phyloP scores from a whole-genome alignment of 768 basidiomycete genomes.

The Suillus sp. region DNA sequence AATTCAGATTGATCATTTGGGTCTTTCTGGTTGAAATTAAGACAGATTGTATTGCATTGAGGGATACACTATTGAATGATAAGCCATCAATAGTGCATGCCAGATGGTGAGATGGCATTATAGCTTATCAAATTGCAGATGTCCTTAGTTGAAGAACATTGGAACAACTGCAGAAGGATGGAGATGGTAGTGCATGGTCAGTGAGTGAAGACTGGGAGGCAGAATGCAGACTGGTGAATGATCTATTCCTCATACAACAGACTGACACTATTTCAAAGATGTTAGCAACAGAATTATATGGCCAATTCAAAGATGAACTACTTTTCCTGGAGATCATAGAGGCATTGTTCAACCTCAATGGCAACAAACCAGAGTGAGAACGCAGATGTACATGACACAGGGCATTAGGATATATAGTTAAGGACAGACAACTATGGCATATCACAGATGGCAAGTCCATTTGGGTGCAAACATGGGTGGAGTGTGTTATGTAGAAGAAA shows the following conservation, averaged over 20 bases:
- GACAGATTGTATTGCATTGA: constrained; percentile 29
- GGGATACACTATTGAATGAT: constrained; percentile 20
- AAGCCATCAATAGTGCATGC: constrained; percentile 22
- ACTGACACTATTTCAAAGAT: too few relatives aligned
- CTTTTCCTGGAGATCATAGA: too few relatives aligned
- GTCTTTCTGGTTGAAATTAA: constrained; percentile 31
- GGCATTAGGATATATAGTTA: too few relatives aligned
- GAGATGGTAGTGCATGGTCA: constrained; percentile 35
- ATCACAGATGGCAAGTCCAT: too few relatives aligned
- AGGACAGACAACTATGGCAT: too few relatives aligned
- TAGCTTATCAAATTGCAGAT: constrained; percentile 22
- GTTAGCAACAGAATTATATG: too few relatives aligned
- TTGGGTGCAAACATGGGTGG: too few relatives aligned
- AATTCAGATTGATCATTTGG: neutral
- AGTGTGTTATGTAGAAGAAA: too few relatives aligned
- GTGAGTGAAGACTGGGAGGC: constrained; percentile 32
- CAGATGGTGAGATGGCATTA: constrained; percentile 32
- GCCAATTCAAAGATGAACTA: too few relatives aligned
- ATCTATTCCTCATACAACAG: constrained; percentile 15
- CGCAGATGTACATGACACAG: too few relatives aligned
- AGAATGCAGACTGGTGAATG: constrained; percentile 22
- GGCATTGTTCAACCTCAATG: too few relatives aligned
- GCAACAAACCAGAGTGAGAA: too few relatives aligned
- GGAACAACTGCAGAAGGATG: constrained; percentile 10
- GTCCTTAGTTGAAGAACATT: constrained; percentile 31